phyloP scores from a whole-genome alignment of 257 asterid species.

The Solanum sitiens region DNA sequence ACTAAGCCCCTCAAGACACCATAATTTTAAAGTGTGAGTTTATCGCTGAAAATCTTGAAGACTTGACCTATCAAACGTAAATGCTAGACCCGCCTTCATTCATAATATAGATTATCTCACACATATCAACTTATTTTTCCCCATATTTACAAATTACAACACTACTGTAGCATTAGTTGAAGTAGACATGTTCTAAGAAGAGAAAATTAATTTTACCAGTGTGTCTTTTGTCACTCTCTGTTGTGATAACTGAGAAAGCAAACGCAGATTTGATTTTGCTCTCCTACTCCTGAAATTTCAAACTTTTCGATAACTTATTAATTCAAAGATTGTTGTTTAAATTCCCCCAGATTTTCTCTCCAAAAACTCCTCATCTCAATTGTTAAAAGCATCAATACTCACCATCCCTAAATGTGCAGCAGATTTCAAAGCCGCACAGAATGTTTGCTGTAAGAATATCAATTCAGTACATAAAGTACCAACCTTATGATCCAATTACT shows the following conservation, averaged over 20 bases:
- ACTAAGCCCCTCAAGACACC: not conserved
- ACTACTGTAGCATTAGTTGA: not conserved
- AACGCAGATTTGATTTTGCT: conserved; percentile 39
- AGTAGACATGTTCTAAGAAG: not conserved
- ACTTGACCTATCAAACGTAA: not conserved
- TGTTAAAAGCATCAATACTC: not conserved
- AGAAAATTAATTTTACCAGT: conserved; percentile 16
- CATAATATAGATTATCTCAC: not conserved
- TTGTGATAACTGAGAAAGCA: conserved; percentile 66
- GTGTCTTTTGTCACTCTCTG: conserved; percentile 43
- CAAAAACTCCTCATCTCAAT: not conserved
- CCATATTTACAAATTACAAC: not conserved
- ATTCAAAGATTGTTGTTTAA: not conserved
- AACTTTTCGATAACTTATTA: conserved; percentile 1
- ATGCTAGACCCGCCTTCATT: not conserved
- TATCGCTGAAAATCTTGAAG: not conserved
- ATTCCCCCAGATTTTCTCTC: not conserved
- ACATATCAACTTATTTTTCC: not conserved
- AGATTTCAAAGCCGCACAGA: too few species aligned
- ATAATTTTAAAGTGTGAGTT: not conserved
- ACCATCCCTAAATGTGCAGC: not conserved
- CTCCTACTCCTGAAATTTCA: conserved; percentile 28
- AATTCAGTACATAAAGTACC: too few species aligned
- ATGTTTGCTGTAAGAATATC: too few species aligned
- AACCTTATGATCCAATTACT: too few species aligned